phyloP scores from a whole-genome alignment of 2,329 filamentous ascomycete species.

The Lecanicillium sp. region DNA sequence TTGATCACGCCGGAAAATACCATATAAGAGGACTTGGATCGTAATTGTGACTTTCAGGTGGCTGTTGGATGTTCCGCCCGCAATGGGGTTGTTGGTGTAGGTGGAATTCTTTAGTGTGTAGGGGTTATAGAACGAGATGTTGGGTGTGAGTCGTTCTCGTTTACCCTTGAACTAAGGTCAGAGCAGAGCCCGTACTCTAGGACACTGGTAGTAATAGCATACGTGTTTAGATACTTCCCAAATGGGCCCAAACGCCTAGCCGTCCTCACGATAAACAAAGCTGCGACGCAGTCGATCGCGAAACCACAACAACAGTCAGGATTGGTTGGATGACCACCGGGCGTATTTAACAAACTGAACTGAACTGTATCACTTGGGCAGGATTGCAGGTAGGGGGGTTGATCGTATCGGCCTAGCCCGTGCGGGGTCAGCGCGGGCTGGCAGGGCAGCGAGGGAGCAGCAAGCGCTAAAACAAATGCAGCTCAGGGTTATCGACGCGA shows the following conservation, averaged over 20 bases:
- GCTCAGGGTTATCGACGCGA: too few relatives aligned
- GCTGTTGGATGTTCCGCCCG: not conserved
- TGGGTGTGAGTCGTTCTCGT: not conserved
- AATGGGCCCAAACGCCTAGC: constrained; percentile 12
- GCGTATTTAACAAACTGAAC: not conserved
- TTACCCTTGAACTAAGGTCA: not conserved
- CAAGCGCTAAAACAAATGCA: too few relatives aligned
- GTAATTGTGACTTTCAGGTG: not conserved
- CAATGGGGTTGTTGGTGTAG: not conserved
- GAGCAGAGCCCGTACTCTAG: not conserved
- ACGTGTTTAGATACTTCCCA: constrained; percentile 9
- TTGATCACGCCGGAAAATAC: not conserved
- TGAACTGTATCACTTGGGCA: too few relatives aligned
- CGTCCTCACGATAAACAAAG: constrained; percentile 17
- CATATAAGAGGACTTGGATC: not conserved
- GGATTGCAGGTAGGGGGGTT: too few relatives aligned
- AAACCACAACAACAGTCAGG: constrained; percentile 18
- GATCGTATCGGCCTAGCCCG: too few relatives aligned
- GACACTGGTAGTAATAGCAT: not conserved
- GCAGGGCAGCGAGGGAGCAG: too few relatives aligned
- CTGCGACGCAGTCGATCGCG: constrained; percentile 15
- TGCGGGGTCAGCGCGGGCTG: too few relatives aligned
- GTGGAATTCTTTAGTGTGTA: not conserved
- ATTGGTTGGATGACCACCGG: not conserved
- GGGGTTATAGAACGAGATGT: not conserved